phyloP scores from a whole-genome alignment of 768 basidiomycete genomes.

The Trametes sanguinea region DNA sequence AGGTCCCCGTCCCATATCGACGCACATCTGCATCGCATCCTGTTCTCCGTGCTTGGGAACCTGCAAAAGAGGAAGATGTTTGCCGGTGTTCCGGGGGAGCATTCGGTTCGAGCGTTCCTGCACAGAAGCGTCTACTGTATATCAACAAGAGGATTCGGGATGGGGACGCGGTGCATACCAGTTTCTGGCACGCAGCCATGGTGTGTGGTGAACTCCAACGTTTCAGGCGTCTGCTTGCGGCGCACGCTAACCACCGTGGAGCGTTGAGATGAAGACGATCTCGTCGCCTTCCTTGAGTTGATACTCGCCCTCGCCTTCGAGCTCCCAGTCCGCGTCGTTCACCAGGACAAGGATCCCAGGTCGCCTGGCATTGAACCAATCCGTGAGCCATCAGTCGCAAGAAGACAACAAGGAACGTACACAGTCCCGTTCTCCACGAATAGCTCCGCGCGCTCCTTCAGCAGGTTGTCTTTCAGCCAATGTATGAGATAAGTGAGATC shows the following conservation, averaged over 20 bases:
- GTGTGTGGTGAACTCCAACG: no score
- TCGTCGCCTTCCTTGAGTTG: constrained; percentile 77
- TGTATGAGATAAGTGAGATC: constrained; percentile 79
- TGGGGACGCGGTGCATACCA: no score
- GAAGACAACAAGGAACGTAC: constrained; percentile 47
- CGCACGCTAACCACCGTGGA: constrained; percentile 77
- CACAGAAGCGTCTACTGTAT: no score
- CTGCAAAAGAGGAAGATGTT: no score
- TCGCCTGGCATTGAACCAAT: constrained; percentile 54
- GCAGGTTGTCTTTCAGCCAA: constrained; percentile 72
- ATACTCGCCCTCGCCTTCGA: constrained; percentile 93
- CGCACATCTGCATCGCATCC: background rate
- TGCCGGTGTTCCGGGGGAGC: no score
- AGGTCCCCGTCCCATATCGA: background rate
- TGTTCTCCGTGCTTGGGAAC: background rate
- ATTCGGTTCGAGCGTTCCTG: no score
- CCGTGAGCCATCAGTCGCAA: background rate
- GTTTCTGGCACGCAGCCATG: no score
- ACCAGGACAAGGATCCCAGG: constrained; percentile 97
- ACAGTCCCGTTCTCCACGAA: constrained; percentile 88
- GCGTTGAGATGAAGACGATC: constrained; percentile 93
- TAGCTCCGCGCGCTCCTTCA: constrained; percentile 85
- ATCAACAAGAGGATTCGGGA: no score
- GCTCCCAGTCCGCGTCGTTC: constrained; percentile 97
- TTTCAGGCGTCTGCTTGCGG: background rate